phyloP scores from a whole-genome alignment of 768 basidiomycete genomes.

The Daedaleopsis nitida region DNA sequence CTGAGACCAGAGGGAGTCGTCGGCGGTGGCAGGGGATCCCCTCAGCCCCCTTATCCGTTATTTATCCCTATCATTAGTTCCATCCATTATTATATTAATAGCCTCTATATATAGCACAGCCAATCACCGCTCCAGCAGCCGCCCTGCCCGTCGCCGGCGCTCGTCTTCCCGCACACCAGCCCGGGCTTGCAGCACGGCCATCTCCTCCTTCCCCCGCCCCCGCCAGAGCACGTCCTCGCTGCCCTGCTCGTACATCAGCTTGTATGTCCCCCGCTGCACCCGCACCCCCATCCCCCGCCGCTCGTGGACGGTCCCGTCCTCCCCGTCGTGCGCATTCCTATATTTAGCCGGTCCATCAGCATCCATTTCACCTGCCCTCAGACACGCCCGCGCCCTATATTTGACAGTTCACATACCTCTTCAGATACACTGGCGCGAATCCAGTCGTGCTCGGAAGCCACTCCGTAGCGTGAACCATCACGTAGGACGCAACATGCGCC shows the following conservation, averaged over 20 bases:
- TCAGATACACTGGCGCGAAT: constrained; percentile 51
- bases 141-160: constrained; percentile 46
- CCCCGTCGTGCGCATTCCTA: constrained; percentile 49
- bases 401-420: constrained; percentile 47
- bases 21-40: neutral
- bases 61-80: constrained; percentile 23
- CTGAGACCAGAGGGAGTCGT: neutral
- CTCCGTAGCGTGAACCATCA: constrained; percentile 70
- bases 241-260: constrained; percentile 66
- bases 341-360: constrained; percentile 42
- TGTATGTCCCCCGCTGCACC: constrained; percentile 62
- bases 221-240: constrained; percentile 60
- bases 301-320: constrained; percentile 26
- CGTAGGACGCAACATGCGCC: constrained; percentile 74
- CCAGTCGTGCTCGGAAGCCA: constrained; percentile 53
- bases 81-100: constrained; percentile 7
- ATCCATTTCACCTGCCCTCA: constrained; percentile 13
- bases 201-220: constrained; percentile 37
- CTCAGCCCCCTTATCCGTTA: constrained; percentile 12
- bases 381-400: constrained; percentile 11
- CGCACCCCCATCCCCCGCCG: constrained; percentile 54
- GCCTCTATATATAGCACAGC: constrained; percentile 20
- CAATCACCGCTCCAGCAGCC: constrained; percentile 24
- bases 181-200: constrained; percentile 35
- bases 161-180: constrained; percentile 58